Base-by-base conservation (phyloP, 768 basidiomycete genomes). In the Mycena epipterygia region DNA sequence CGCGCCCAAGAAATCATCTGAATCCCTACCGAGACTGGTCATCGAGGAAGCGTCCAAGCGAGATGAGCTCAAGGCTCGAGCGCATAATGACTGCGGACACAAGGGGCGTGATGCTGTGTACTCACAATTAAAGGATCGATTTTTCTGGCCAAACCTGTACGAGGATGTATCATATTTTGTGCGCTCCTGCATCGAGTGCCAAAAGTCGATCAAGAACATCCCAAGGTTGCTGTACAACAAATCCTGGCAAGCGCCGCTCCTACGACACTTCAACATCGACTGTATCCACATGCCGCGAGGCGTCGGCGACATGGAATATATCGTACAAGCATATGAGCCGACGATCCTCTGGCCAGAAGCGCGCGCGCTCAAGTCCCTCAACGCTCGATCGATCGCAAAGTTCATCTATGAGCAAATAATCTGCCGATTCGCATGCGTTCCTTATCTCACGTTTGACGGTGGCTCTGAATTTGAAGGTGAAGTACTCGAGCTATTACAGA, bases 131-230 rank as follows among this genome's bases (percentile, higher is more conserved):
- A 16, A 35, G 0, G 76, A 82, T 7, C 68, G 76, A 0, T 80
- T 76, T 41, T 82, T 80, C 71, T 84, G 83, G 84, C 84, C 80
- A 0, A 76, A 80, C 59, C 78, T 83, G 77, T 74, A 77, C 42
- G 67, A 75, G 17, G 70, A 81, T 13, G 56, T 82, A 8, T 44
- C 72, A 0, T 81, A 75, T 56, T 81, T 79, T 41, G 73, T 83
- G 66, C n/a, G n/a, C n/a, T n/a, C n/a, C n/a, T n/a, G n/a, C n/a
- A n/a, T n/a, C n/a, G n/a, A n/a, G n/a, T n/a, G n/a, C n/a, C n/a
- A n/a, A n/a, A n/a, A n/a, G n/a, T n/a, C n/a, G n/a, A n/a, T n/a
- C n/a, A n/a, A n/a, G 5, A 21, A 30, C 2, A 72, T 73, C 8
- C 73, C 81, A 0, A 67, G 67, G 0, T 55, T 79, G 5, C 75